These are phyloP conservation scores for Trichophyton rubrum DNA, from an alignment of 2,329 filamentous ascomycete species.

Conservation along the genomic window DNA sequence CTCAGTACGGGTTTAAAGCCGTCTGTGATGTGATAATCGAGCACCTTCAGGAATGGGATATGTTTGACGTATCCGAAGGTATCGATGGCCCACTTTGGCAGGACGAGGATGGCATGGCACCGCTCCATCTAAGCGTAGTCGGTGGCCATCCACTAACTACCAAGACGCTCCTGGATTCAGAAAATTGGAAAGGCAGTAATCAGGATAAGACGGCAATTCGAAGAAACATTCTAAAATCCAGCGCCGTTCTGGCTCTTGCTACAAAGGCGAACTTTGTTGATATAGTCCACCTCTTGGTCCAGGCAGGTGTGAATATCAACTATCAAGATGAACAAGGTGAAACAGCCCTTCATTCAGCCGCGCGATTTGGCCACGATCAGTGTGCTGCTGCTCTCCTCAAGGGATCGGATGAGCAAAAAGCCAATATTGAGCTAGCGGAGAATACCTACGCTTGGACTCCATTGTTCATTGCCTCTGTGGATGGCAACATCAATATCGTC, in stretches of 20 bases:
- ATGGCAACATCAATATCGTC: slow-evolving; percentile 65
- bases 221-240: slow-evolving; percentile 65
- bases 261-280: slow-evolving; percentile 74
- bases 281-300: slow-evolving; percentile 77
- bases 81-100: slow-evolving; percentile 86
- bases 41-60: slow-evolving; percentile 76
- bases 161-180: slow-evolving; percentile 63
- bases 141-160: slow-evolving; percentile 83
- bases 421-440: slow-evolving; percentile 64
- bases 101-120: slow-evolving; percentile 80
- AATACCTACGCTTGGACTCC: slow-evolving; percentile 88
- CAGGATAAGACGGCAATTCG: slow-evolving; percentile 52
- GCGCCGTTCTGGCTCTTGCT: slow-evolving; percentile 74
- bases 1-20: slow-evolving; percentile 87
- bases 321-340: slow-evolving; percentile 84
- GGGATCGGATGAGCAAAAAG: slow-evolving; percentile 57
- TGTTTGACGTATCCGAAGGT: slow-evolving; percentile 71
- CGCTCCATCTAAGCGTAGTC: slow-evolving; percentile 82
- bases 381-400: slow-evolving; percentile 67
- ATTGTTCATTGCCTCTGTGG: slow-evolving; percentile 83
- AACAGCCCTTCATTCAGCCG: slow-evolving; percentile 82
- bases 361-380: slow-evolving; percentile 70
- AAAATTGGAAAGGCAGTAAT: slow-evolving; percentile 58
- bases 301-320: slow-evolving; percentile 85
- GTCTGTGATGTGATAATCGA: slow-evolving; percentile 78